Base-by-base conservation (phyloP, 805 yeast genomes). In the Nakazawaea peltata region DNA sequence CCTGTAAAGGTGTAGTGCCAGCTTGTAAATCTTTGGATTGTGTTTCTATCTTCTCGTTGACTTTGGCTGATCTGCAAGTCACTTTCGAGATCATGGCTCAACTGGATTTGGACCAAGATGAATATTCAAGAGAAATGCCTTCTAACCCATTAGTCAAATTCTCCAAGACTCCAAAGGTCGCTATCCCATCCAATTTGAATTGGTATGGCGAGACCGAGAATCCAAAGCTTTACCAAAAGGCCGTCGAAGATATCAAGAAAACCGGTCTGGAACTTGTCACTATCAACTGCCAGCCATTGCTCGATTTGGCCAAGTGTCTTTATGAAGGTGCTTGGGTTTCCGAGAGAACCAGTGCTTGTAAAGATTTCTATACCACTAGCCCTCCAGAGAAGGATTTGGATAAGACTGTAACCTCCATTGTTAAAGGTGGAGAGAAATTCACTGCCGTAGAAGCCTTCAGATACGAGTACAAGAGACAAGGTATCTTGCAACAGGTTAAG, bases 261-360 rank as follows among this genome's bases (percentile, higher is more conserved):
- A 47, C 70, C 12, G 82, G 84, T 33, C 83, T 81, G 28, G 62
- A 65, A 27, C 59, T 84, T 19, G 68, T 73, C 16, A 62, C 76
- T 9, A 56, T 78, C 28, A 88, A 86, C 57, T 88, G 90, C 54
- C 57, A 78, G 13, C 83, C 87, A 4, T 64, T 90, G 27, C 64
- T 84, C 41, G 82, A 81, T 25, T 67, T 90, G 39, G 98, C 97
- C 13, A 74, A 74, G 47, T 83, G 92, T 51, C 68, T 90, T 25
- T 90, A 90, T 54, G 97, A 90, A 52, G 98, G 98, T 40, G 83
- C 97, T n/a, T 90, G 98, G 98, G 97, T 90, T 9, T 85, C 94
- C 17, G 98, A 90, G 63, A 74, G 98, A 47, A 87, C 77, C 61
- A 77, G 85, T 43, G 96, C 96, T 18, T 73, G 77, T 25, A 71